Evolutionary conservation across 2,329 filamentous ascomycete species (phyloP).

Genomic region (Aureobasidium sp.): DNA sequence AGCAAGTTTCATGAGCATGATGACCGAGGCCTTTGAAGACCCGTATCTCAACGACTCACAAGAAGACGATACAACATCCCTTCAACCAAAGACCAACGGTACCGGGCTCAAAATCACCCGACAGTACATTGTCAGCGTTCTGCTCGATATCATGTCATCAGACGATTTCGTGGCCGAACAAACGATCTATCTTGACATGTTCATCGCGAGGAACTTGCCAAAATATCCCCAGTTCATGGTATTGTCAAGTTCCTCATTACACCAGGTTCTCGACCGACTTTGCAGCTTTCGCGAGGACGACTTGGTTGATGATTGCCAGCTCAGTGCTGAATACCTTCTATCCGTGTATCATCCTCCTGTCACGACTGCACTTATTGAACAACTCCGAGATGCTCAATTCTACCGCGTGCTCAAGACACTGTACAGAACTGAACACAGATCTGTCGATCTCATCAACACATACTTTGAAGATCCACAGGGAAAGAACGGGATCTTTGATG

Average conservation of each 20-base stretch:
- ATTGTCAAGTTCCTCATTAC: slow-evolving; percentile 77
- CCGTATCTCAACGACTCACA: slow-evolving; percentile 78
- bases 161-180: slow-evolving; percentile 70
- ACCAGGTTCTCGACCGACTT: slow-evolving; percentile 70
- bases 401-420: slow-evolving; percentile 87
- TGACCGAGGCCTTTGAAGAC: slow-evolving; percentile 97
- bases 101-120: slow-evolving; percentile 48
- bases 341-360: slow-evolving; percentile 90
- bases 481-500: slow-evolving; percentile 67
- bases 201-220: slow-evolving; percentile 87
- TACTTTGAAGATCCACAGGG: slow-evolving; percentile 83
- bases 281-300: slow-evolving; percentile 77
- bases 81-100: slow-evolving; percentile 21
- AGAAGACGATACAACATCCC: slow-evolving; percentile 54
- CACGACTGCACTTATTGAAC: slow-evolving; percentile 64
- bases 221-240: slow-evolving; percentile 96
- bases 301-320: slow-evolving; percentile 84
- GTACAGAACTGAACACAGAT: slow-evolving; percentile 73
- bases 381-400: slow-evolving; percentile 74
- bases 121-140: slow-evolving; percentile 85
- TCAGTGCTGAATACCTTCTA: slow-evolving; percentile 92
- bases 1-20: slow-evolving; percentile 83
- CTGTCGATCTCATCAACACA: slow-evolving; percentile 65
- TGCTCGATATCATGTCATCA: slow-evolving; percentile 82
- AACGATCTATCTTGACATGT: slow-evolving; percentile 96